Evolutionary conservation across 805 yeast genomes (phyloP).

Genomic region (Hanseniaspora guilliermondii): DNA sequence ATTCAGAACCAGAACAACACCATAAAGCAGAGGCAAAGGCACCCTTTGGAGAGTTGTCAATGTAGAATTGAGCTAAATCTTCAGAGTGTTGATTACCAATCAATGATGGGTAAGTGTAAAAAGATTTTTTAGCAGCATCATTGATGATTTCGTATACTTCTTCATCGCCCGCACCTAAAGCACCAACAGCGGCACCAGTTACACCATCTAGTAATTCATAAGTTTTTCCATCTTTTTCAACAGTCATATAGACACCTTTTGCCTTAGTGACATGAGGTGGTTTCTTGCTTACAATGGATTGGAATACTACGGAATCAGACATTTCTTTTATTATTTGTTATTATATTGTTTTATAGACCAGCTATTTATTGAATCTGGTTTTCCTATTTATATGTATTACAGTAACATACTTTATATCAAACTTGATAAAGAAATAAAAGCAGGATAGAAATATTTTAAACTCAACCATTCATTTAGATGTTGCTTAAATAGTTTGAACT

Average conservation of each 20-base stretch:
- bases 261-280: conserved; percentile 34
- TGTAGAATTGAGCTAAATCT: conserved; percentile 32
- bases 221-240: conserved; percentile 33
- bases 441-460: too few species aligned
- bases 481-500: neutral
- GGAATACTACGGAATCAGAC: conserved; percentile 33
- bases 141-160: conserved; percentile 27
- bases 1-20: conserved; percentile 56
- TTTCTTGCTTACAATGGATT: conserved; percentile 30
- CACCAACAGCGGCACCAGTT: conserved; percentile 46
- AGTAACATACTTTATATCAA: too few species aligned
- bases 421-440: too few species aligned
- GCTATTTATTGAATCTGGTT: neutral
- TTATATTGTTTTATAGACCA: neutral
- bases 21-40: conserved; percentile 34
- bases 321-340: neutral
- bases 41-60: conserved; percentile 30
- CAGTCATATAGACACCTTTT: conserved; percentile 32
- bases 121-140: conserved; percentile 30
- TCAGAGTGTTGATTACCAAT: conserved; percentile 32
- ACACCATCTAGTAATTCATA: conserved; percentile 32
- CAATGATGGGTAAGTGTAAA: conserved; percentile 30
- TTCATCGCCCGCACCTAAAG: conserved; percentile 35
- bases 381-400: too few species aligned
- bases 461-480: neutral